Conservation (phyloP, 169 alveolate species). For the Cryptosporidium andersoni region DNA sequence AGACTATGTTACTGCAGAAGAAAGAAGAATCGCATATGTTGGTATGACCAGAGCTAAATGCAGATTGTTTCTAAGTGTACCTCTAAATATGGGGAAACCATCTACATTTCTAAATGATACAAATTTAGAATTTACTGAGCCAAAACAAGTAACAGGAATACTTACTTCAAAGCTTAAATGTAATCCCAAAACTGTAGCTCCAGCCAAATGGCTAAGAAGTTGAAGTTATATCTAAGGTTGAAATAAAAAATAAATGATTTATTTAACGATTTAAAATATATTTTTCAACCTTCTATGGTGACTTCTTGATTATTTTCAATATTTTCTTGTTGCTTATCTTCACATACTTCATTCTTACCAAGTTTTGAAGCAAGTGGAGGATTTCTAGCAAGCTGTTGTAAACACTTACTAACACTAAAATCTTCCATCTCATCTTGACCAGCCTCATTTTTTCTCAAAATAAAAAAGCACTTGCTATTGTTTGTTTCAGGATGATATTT, state of each 20-base stretch:
- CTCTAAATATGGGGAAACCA: conserved; percentile 42
- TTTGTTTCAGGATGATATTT: conserved; percentile 11
- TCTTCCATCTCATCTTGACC: conserved; percentile 61
- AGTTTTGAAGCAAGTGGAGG: conserved; percentile 44
- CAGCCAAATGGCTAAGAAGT: conserved; percentile 17
- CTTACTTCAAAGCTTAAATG: conserved; percentile 3
- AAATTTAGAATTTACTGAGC: not conserved
- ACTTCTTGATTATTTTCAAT: not conserved
- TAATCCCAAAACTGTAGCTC: conserved; percentile 24
- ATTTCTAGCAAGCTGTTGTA: conserved; percentile 56
- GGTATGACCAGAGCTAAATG: conserved; percentile 83
- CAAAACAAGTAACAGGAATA: not conserved
- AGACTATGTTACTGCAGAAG: conserved; percentile 76
- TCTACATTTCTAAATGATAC: conserved; percentile 56
- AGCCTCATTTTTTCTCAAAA: conserved; percentile 6
- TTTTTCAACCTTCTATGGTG: not conserved
- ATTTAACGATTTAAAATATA: not conserved
- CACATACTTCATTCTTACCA: not conserved
- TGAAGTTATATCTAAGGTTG: not conserved
- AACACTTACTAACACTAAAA: conserved; percentile 48
- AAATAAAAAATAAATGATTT: not conserved
- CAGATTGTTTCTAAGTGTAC: conserved; percentile 59
- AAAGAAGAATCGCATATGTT: conserved; percentile 84
- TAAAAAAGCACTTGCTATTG: conserved; percentile 39
- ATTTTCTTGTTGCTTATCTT: not conserved